Evolutionary conservation across 129 eudicot species (phyloP), one percentile per base, ranked within the genome.

Genomic region (Artemisia argyi): DNA sequence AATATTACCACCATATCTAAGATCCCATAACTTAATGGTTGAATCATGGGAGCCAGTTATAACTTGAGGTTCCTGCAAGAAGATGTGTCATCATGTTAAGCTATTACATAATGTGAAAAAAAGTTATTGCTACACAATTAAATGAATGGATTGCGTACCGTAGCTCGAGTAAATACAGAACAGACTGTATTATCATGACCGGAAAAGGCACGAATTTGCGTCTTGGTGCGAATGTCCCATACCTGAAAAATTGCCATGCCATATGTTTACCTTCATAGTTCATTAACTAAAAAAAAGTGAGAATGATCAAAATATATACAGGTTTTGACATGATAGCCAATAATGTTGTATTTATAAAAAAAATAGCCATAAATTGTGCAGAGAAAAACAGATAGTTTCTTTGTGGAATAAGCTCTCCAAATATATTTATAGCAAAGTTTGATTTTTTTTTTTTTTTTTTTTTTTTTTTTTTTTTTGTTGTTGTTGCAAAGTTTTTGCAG

Each of bases 31-130:
- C 86, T 91, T 95, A 55, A 95, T 95, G 24, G 97, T 95, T 20
- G 97, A 71, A 65, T 95, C 99, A 68, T 95, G 99, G 74, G 99
- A 95, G 72, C 99, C 99, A 52, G 99, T 95, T 67, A 95, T 79
- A 65, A 95, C 99, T 86, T 95, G 97, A 73, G 97, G 99, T 74
- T 95, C 99, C 99, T 95, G 90, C 47, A 69, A 82, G 51, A 24
- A 32, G 52, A 30, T 64, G 39, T 28, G 18, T 51, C 6, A 65
- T 12, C 39, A 46, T 42, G 7, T 64, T 64, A 71, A 65, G 22
- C 14, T 26, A 30, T 63, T 55, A 3, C 71, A 70, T 57, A 15
- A 22, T 65, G 10, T 6, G 74, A 17, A 71, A 32, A 26, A 14
- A 60, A 57, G 52, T 47, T 5, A 46, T 44, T 10, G 12, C 26